Base-by-base conservation (phyloP, 257 asterid genomes). In the Solanum dulcamara region DNA sequence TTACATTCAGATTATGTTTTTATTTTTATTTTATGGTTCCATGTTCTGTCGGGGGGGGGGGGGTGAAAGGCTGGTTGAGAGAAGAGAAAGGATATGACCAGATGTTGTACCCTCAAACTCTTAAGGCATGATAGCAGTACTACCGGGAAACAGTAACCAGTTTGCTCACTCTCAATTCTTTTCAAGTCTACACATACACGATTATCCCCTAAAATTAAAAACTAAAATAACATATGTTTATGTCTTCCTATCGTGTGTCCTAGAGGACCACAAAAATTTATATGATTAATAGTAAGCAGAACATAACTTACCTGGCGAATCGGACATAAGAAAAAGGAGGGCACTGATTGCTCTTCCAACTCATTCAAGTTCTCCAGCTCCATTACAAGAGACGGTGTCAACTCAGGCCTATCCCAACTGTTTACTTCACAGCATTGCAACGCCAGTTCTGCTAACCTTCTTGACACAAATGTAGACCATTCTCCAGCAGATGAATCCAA, bases 401-500 rank as follows among this genome's bases (percentile, higher is more conserved):
- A 84, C 81, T 91, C 94, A 2, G 96, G 98, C 74, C 97, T 87
- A 80, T 93, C 95, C 85, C 91, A 87, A 75, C 97, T 84, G 79
- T 91, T 93, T 55, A 85, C 51, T 87, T 91, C 95, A 86, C 98
- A 96, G 86, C 92, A 93, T 51, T 89, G 95, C 92, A 93, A 89
- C 9, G 93, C 98, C 88, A 96, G 85, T 46, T 93, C 95, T 50
- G 91, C 87, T 91, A 96, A 88, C 89, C 96, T 89, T 86, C 96
- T 90, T 71, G 90, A 92, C 80, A 90, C 95, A 85, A 90, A 93
- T 10, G 85, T 60, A 22, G 94, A 88, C 98, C 99, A 96, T 50
- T 94, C 98, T 38, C 99, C 98, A 2, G 94, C 93, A 64, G 95
- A 91, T 81, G 86, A 85, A 89, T 96, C 98, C 90, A 93, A 83